phyloP scores from a whole-genome alignment of 2,329 filamentous ascomycete genomes.

The Harringtonia aguacate region DNA sequence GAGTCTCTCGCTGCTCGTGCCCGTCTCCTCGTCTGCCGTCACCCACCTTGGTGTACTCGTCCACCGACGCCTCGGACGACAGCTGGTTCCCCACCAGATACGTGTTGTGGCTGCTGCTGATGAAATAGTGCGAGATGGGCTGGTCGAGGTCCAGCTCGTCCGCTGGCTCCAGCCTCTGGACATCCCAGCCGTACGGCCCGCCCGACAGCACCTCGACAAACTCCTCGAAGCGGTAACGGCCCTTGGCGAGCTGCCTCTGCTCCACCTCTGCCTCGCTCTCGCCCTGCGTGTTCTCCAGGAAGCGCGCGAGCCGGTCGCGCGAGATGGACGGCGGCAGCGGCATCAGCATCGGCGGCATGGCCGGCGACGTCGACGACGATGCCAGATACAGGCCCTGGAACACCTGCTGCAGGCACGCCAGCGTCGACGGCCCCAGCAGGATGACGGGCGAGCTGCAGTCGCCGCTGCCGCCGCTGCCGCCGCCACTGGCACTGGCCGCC shows the following conservation, averaged over 20 bases:
- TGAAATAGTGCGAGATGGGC: conserved; percentile 81
- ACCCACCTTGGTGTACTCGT: conserved; percentile 69
- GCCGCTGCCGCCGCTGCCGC: conserved; percentile 7
- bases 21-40: too few relatives aligned
- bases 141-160: conserved; percentile 46
- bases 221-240: conserved; percentile 33
- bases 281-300: conserved; percentile 39
- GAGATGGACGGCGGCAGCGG: conserved; percentile 16
- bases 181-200: conserved; percentile 30
- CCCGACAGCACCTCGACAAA: conserved; percentile 38
- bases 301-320: conserved; percentile 30
- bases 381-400: conserved; percentile 35
- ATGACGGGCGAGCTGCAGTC: conserved; percentile 20
- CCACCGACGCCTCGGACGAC: conserved; percentile 62
- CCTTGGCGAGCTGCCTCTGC: conserved; percentile 22
- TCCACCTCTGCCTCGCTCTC: conserved; percentile 23
- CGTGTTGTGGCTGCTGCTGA: conserved; percentile 91
- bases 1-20: too few relatives aligned
- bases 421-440: conserved; percentile 36
- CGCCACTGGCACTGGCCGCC: not conserved
- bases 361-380: conserved; percentile 15
- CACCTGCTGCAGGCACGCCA: conserved; percentile 34
- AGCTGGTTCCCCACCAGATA: conserved; percentile 84
- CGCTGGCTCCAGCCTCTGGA: conserved; percentile 19
- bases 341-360: not conserved